A percentile compares a stretch with the other conserved stretches of the same genome.
Conservation (phyloP, 2,329 filamentous ascomycete genomes). For the Nakataea oryzae region DNA sequence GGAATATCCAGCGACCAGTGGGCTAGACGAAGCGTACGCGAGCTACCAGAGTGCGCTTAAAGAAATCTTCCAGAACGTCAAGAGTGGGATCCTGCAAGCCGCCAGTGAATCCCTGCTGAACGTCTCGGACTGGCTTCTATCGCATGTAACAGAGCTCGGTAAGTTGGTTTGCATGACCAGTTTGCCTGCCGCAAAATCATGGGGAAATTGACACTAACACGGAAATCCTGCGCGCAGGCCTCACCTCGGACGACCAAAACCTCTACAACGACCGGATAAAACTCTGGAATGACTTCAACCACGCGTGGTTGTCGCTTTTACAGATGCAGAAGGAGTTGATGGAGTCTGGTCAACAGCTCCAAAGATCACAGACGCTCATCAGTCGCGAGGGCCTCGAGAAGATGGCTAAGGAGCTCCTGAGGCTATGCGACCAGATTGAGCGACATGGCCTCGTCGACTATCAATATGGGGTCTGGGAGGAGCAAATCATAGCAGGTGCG, state of each 20-base stretch:
- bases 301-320: conserved; percentile 76
- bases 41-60: conserved; percentile 52
- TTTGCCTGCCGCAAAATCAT: background rate
- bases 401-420: conserved; percentile 73
- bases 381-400: conserved; percentile 59
- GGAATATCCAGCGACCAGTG: conserved; percentile 42
- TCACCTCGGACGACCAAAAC: conserved; percentile 71
- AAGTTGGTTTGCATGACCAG: conserved; percentile 15
- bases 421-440: conserved; percentile 78
- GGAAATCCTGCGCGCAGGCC: conserved; percentile 43
- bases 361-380: conserved; percentile 53
- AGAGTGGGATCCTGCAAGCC: conserved; percentile 35
- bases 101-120: conserved; percentile 41
- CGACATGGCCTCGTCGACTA: conserved; percentile 94
- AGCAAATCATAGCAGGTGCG: conserved; percentile 77
- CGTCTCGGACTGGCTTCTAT: conserved; percentile 45
- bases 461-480: conserved; percentile 93
- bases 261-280: conserved; percentile 68
- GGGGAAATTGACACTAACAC: background rate
- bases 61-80: conserved; percentile 62
- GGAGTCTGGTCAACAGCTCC: conserved; percentile 44
- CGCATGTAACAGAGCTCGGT: conserved; percentile 46
- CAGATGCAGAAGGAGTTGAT: conserved; percentile 76
- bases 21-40: conserved; percentile 59
- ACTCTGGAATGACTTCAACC: conserved; percentile 91